phyloP scores from a whole-genome alignment of 108 stramenopile genomes.

The Schizochytrium sp. region DNA sequence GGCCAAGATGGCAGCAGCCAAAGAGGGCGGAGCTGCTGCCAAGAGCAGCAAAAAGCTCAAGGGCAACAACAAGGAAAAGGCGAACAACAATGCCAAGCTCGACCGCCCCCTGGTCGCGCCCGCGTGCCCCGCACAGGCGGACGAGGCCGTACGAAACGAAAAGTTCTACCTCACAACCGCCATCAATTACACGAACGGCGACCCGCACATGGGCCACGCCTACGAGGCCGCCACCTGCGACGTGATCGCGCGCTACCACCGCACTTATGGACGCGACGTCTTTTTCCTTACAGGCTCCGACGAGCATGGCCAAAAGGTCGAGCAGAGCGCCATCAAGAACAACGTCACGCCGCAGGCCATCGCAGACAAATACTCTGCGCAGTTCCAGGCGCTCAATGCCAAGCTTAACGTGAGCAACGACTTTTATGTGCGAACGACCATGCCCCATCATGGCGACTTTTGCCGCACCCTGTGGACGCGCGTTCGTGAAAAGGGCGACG shows the following conservation, averaged over 20 bases:
- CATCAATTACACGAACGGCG: slow-evolving; percentile 98
- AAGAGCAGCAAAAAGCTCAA: not conserved
- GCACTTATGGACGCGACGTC: slow-evolving; percentile 59
- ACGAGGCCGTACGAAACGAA: not conserved
- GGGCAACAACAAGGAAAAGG: not conserved
- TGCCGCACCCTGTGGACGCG: slow-evolving; percentile 76
- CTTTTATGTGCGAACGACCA: slow-evolving; percentile 90
- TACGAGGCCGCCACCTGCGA: slow-evolving; percentile 88
- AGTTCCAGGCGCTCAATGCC: slow-evolving; percentile 82
- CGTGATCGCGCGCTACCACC: slow-evolving; percentile 76
- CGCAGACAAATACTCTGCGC: slow-evolving; percentile 78
- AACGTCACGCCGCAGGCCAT: slow-evolving; percentile 75
- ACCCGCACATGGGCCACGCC: slow-evolving; percentile 97
- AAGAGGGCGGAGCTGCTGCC: not conserved
- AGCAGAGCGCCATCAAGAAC: slow-evolving; percentile 72
- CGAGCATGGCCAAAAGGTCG: slow-evolving; percentile 98
- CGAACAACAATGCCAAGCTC: not conserved
- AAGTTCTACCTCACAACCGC: slow-evolving; percentile 92
- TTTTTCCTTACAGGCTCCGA: slow-evolving; percentile 94
- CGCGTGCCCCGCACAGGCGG: not conserved
- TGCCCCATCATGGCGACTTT: slow-evolving; percentile 70
- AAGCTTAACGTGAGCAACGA: slow-evolving; percentile 76
- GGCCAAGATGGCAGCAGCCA: not conserved
- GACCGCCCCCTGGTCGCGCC: not conserved
- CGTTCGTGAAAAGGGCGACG: slow-evolving; percentile 67